A percentile compares a stretch with the other conserved stretches of the same genome.
These are phyloP conservation scores for Simmondsia chinensis DNA, from an alignment of 148 eudicot genomes.

Conservation along the genomic window DNA sequence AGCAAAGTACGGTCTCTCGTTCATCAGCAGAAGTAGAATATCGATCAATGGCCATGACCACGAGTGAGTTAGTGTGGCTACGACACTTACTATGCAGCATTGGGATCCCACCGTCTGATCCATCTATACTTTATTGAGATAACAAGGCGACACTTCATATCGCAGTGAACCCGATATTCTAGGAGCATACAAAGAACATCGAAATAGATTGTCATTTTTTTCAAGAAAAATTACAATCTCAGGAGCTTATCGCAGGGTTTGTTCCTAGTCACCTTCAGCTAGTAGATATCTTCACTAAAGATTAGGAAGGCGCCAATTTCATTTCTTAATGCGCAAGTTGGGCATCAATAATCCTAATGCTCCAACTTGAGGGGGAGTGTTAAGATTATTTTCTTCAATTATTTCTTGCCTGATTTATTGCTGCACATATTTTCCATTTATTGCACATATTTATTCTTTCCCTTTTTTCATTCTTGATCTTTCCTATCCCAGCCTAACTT, in stretches of 20 bases:
- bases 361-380: too few relatives aligned
- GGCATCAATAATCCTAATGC: too few relatives aligned
- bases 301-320: background rate
- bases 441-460: too few relatives aligned
- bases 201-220: constrained; percentile 1
- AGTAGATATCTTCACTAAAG: background rate
- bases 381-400: too few relatives aligned
- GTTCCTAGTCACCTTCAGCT: background rate
- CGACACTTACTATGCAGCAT: background rate
- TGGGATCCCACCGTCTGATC: background rate
- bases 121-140: background rate
- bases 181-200: background rate
- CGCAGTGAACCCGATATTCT: background rate
- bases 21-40: background rate
- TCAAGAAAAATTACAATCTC: background rate
- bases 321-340: background rate
- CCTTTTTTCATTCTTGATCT: too few relatives aligned
- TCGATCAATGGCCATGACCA: background rate
- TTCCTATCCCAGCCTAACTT: too few relatives aligned
- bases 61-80: background rate
- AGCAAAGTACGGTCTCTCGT: background rate
- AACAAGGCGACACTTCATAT: background rate
- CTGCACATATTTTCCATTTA: too few relatives aligned
- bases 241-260: background rate
- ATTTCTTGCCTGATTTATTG: too few relatives aligned